phyloP scores from a whole-genome alignment of 345 rosid genomes.

The Laguncularia racemosa region DNA sequence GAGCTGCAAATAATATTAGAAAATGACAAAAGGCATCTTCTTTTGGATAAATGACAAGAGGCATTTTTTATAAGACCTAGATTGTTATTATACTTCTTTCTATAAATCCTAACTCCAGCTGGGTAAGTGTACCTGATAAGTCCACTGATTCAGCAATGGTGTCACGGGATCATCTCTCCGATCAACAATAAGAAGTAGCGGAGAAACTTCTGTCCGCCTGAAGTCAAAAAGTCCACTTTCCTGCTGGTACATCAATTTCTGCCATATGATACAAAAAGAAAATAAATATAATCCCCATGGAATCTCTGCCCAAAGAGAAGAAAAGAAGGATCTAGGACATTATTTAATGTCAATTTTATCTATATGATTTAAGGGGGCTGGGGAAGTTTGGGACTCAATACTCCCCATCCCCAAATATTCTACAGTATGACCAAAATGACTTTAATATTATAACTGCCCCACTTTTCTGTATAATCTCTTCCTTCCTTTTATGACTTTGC shows the following conservation, averaged over 20 bases:
- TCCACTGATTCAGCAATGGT: conserved; percentile 95
- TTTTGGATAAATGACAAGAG: conserved; percentile 6
- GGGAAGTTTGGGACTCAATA: too few relatives aligned
- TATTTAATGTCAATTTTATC: too few relatives aligned
- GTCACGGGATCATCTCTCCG: conserved; percentile 97
- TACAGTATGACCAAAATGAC: too few relatives aligned
- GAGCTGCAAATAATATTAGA: conserved; percentile 12
- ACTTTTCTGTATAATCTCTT: too few relatives aligned
- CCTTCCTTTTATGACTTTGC: too few relatives aligned
- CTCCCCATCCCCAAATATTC: too few relatives aligned
- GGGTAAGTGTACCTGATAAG: conserved; percentile 63
- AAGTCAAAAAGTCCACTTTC: conserved; percentile 96
- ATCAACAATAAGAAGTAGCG: conserved; percentile 74
- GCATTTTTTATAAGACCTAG: conserved; percentile 7
- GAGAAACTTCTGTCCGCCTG: conserved; percentile 87
- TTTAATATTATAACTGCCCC: too few relatives aligned
- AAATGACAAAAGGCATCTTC: conserved; percentile 10
- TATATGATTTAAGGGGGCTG: too few relatives aligned
- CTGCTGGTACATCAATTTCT: conserved; percentile 98
- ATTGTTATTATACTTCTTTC: conserved; percentile 6
- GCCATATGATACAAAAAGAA: conserved; percentile 14
- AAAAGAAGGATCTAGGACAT: too few relatives aligned
- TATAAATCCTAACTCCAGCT: conserved; percentile 2
- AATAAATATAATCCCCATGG: conserved; percentile 6
- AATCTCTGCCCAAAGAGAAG: too few relatives aligned